These are phyloP conservation scores for Stemphylium beticola DNA, from an alignment of 2,329 filamentous ascomycete genomes.

Conservation along the genomic window DNA sequence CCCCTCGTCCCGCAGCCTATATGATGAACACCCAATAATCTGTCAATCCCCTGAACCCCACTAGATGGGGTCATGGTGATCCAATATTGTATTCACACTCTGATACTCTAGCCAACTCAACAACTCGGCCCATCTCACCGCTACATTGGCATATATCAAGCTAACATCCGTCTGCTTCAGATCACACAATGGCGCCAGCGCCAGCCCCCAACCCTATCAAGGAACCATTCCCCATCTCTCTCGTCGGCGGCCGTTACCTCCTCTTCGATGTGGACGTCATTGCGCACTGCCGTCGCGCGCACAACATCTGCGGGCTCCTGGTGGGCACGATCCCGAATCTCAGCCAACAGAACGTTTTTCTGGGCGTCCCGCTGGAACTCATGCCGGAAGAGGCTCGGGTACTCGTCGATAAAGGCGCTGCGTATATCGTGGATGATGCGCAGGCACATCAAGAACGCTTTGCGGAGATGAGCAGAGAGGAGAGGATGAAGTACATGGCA, in stretches of 20 bases:
- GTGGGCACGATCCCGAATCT: constrained; percentile 89
- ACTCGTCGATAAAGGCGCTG: constrained; percentile 77
- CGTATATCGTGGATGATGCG: constrained; percentile 80
- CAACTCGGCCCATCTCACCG: constrained; percentile 6
- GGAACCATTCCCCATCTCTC: constrained; percentile 77
- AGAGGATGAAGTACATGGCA: constrained; percentile 67
- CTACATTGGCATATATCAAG: constrained; percentile 18
- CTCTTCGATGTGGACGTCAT: constrained; percentile 87
- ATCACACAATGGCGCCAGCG: constrained; percentile 39
- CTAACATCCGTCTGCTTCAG: constrained; percentile 28
- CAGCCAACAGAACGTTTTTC: constrained; percentile 92
- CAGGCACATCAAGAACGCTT: constrained; percentile 72
- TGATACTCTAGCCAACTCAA: constrained; percentile 44
- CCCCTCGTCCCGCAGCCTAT: constrained; percentile 8
- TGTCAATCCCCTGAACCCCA: constrained; percentile 82
- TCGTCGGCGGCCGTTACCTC: constrained; percentile 80
- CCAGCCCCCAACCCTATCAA: constrained; percentile 40
- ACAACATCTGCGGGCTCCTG: constrained; percentile 86
- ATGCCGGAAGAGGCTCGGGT: constrained; percentile 88
- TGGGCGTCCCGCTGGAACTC: constrained; percentile 85
- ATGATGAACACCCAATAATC: constrained; percentile 73
- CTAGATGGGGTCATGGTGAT: constrained; percentile 57
- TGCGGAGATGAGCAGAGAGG: constrained; percentile 61
- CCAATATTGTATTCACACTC: constrained; percentile 49
- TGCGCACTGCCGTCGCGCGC: constrained; percentile 75